Percentiles rank a stretch among this genome's conserved stretches.
phyloP scores from a whole-genome alignment of 768 basidiomycete genomes.

The Suillus subaureus region DNA sequence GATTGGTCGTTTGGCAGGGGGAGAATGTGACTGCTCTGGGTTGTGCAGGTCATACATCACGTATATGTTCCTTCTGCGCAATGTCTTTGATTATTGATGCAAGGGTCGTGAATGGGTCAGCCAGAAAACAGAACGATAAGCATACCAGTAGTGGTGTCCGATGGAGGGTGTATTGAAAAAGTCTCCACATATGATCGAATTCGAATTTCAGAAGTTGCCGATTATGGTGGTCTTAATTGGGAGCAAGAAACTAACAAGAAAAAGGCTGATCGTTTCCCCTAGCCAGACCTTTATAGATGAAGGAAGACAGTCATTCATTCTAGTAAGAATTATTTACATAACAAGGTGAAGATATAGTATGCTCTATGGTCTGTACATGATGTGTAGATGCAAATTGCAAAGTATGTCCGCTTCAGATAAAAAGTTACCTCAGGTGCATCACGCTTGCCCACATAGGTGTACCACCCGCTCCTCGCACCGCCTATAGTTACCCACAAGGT shows the following conservation, averaged over 20 bases:
- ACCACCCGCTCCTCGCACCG: constrained; percentile 58
- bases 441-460: constrained; percentile 18
- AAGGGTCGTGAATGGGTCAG: neutral
- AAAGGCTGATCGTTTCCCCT: neutral
- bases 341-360: neutral
- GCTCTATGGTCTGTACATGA: neutral
- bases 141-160: constrained; percentile 8
- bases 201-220: neutral
- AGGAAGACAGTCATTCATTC: neutral
- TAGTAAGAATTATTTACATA: neutral
- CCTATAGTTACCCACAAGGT: constrained; percentile 53
- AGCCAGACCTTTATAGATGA: neutral
- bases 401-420: neutral
- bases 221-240: neutral
- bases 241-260: neutral
- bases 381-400: neutral
- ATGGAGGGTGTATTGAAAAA: constrained; percentile 6
- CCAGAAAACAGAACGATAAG: neutral
- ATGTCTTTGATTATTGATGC: neutral
- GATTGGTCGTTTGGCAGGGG: constrained; percentile 14
- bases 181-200: constrained; percentile 15
- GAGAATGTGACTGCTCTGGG: constrained; percentile 1
- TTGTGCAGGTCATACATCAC: constrained; percentile 11
- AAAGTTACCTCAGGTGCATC: neutral
- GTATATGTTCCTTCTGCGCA: neutral